A percentile compares a stretch with the other conserved stretches of the same genome.
Conservation (phyloP, 2,329 filamentous ascomycete species). For the Ceratocystis colombiana region DNA sequence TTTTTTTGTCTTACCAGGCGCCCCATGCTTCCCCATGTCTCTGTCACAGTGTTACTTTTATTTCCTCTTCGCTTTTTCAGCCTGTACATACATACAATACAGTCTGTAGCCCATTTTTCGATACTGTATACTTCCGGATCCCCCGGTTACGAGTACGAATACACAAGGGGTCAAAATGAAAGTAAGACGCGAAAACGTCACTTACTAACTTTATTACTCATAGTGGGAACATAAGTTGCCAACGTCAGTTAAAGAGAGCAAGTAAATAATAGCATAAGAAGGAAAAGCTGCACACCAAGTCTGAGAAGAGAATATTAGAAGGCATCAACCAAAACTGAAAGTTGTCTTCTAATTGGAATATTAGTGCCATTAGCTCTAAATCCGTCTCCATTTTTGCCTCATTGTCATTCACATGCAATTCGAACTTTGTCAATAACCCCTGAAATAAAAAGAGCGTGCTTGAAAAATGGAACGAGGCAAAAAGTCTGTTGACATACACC, state of each 20-base stretch:
- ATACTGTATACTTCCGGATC: slow-evolving; percentile 9
- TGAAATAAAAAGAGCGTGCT: background rate
- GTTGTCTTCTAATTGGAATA: background rate
- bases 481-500: background rate
- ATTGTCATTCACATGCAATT: background rate
- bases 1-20: background rate
- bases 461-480: background rate
- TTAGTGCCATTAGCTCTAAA: too few species aligned
- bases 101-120: background rate
- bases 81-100: background rate
- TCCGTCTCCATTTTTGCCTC: too few species aligned
- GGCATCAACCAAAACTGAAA: background rate
- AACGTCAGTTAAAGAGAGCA: background rate
- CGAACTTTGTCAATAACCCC: background rate
- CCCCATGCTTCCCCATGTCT: slow-evolving; percentile 3
- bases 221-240: background rate
- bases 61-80: background rate
- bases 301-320: background rate
- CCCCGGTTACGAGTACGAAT: slow-evolving; percentile 26
- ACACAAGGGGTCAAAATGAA: slow-evolving; percentile 10
- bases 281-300: background rate
- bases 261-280: too few species aligned
- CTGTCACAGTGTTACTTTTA: background rate
- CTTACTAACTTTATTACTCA: slow-evolving; percentile 3
- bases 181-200: slow-evolving; percentile 6